A percentile compares a stretch with the other conserved stretches of the same genome.
phyloP scores from a whole-genome alignment of 2,329 filamentous ascomycete species.

The Xenosphaeropsis pyriputrescens region DNA sequence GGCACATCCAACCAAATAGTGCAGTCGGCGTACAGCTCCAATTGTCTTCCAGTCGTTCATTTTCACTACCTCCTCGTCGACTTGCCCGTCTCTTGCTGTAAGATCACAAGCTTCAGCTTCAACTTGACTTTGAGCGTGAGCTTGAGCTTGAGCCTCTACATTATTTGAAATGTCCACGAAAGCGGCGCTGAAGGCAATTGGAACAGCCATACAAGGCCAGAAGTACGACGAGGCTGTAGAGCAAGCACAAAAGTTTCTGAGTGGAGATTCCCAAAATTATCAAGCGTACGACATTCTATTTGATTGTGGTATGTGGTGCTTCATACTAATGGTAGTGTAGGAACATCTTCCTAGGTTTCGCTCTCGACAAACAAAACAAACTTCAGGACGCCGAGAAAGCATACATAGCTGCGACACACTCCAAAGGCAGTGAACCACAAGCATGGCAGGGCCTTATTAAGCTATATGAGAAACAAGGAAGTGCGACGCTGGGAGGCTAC shows the following conservation, averaged over 20 bases:
- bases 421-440: conserved; percentile 65
- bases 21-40: too few species aligned
- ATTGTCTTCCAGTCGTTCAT: too few species aligned
- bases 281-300: conserved; percentile 44
- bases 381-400: conserved; percentile 59
- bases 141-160: too few species aligned
- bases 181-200: conserved; percentile 67
- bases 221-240: conserved; percentile 65
- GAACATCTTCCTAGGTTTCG: conserved; percentile 77
- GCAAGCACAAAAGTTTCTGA: conserved; percentile 54
- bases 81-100: too few species aligned
- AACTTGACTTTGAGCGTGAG: too few species aligned
- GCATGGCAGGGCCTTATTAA: conserved; percentile 84
- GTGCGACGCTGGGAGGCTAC: conserved; percentile 57
- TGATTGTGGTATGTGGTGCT: neutral
- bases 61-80: too few species aligned
- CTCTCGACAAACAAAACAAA: conserved; percentile 61
- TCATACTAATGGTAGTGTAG: conserved; percentile 22
- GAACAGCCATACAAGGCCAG: conserved; percentile 60
- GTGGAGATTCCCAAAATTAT: conserved; percentile 64
- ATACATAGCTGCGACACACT: conserved; percentile 56
- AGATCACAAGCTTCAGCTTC: too few species aligned
- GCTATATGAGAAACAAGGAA: conserved; percentile 67
- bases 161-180: conserved; percentile 30
- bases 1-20: too few species aligned